Base-by-base conservation (phyloP, 2,329 filamentous ascomycete species). In the Botrytis medusae region DNA sequence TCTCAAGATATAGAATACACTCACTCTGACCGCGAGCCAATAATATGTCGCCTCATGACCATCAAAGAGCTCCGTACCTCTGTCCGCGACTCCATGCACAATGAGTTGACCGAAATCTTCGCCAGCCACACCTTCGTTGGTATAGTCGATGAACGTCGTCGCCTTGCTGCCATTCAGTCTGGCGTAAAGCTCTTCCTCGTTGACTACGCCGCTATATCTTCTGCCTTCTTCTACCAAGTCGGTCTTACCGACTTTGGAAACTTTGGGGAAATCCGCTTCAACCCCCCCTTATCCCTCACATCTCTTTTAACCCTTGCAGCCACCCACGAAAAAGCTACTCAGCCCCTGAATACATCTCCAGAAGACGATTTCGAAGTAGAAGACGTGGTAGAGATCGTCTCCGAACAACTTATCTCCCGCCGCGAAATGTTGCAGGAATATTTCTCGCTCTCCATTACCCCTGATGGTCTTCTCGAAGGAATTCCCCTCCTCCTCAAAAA, bases 211-310 rank as follows among this genome's bases (percentile, higher is more conserved):
- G 90, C 95, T 81, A 85, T 93, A 1, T 93, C 90, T 81, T 92
- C 90, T 75, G 95, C 98, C 78, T 97, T 95, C 81, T 97, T 98
- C 82, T 99, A 99, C 83, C 96, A 99, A 83, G 84, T 98, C 32
- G 95, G 94, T 0, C 87, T 99, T 51, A 97, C 94, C 0, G 94
- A 99, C 80, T 99, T 99, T 83, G 94, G 92, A 2, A 99, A 99
- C 81, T 98, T 97, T 79, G 96, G 96, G 4, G 83, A 86, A 34
- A 94, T 99, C 74, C 90, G 89, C 18, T 94, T 99, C 78, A 88
- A 90, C 67, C 93, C 94, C 2, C 88, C 94, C 0, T 87, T 98
- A 1, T 86, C 90, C 73, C 83, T 99, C 8, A 84, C 86, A 7
- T 89, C 92, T 73, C 82, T 98, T 9, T 86, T 99, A 22, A 83